Conservation (phyloP, 2,329 filamentous ascomycete species). For the Colletotrichum theobromicola region DNA sequence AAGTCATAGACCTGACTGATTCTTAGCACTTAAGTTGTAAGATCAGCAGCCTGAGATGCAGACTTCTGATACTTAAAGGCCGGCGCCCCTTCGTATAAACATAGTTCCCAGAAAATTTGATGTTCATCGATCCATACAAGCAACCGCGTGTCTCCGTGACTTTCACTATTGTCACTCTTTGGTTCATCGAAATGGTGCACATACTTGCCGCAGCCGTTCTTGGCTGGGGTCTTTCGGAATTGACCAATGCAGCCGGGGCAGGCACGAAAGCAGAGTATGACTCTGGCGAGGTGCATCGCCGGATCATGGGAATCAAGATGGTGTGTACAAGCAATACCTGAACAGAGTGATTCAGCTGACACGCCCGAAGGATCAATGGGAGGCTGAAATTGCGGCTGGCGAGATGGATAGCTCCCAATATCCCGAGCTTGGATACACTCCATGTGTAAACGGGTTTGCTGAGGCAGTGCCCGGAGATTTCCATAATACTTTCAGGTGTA, state of each 20-base stretch:
- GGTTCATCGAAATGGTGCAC: constrained; percentile 23
- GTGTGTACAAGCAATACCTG: neutral
- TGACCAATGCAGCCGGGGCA: constrained; percentile 25
- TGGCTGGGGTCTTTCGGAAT: constrained; percentile 24
- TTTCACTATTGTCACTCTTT: neutral
- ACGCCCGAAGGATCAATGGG: constrained; percentile 36
- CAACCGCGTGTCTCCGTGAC: neutral
- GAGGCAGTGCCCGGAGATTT: constrained; percentile 48
- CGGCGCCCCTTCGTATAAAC: neutral
- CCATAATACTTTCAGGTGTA: constrained; percentile 53
- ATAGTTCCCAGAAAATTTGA: neutral
- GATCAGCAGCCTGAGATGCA: neutral
- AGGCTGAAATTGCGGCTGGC: constrained; percentile 35
- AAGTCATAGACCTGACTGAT: neutral
- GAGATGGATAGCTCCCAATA: constrained; percentile 38
- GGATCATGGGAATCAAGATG: constrained; percentile 30
- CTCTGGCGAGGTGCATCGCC: constrained; percentile 24
- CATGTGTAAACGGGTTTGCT: constrained; percentile 48
- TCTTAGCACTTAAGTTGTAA: neutral
- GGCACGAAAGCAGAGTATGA: constrained; percentile 27
- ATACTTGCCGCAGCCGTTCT: constrained; percentile 20
- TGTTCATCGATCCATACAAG: neutral
- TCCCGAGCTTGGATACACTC: constrained; percentile 41
- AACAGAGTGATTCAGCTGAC: neutral
- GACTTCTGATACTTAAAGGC: neutral